Conservation (phyloP, 129 eudicot genomes). For the Flaveria trinervia region DNA sequence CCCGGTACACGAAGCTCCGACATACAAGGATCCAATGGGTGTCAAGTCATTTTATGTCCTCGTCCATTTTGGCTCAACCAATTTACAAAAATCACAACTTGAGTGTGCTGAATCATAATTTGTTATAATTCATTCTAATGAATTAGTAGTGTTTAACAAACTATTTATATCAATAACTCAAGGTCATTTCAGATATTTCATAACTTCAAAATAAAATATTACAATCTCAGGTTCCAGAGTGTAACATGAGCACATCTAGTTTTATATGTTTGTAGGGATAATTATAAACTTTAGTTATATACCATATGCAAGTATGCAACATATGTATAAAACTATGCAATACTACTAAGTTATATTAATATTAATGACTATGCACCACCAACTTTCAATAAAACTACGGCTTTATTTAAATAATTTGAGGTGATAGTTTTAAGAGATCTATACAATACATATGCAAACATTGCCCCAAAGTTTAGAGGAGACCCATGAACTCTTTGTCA, state of each 20-base stretch:
- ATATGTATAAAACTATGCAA: not conserved
- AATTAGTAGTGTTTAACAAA: not conserved
- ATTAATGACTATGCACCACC: not conserved
- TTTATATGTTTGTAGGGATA: not conserved
- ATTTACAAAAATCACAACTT: not conserved
- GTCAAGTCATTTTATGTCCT: no score
- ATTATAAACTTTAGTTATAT: not conserved
- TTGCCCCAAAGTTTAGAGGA: no score
- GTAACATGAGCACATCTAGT: not conserved
- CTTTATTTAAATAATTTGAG: not conserved
- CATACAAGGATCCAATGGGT: no score
- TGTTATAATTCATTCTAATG: not conserved
- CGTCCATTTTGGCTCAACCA: not conserved
- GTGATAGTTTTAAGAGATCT: not conserved
- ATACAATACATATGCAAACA: not conserved
- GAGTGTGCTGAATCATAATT: not conserved
- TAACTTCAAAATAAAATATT: not conserved
- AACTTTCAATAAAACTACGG: not conserved
- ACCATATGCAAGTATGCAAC: not conserved
- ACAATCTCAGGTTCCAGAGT: not conserved
- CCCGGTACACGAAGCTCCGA: no score
- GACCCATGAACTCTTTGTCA: not conserved
- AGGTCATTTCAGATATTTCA: not conserved
- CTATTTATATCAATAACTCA: not conserved
- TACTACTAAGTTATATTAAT: not conserved